Percentiles rank a stretch among this genome's conserved stretches.
Evolutionary conservation across 495 filamentous ascomycete genomes (phyloP).

Genomic region (Aspergillus nanangensis): DNA sequence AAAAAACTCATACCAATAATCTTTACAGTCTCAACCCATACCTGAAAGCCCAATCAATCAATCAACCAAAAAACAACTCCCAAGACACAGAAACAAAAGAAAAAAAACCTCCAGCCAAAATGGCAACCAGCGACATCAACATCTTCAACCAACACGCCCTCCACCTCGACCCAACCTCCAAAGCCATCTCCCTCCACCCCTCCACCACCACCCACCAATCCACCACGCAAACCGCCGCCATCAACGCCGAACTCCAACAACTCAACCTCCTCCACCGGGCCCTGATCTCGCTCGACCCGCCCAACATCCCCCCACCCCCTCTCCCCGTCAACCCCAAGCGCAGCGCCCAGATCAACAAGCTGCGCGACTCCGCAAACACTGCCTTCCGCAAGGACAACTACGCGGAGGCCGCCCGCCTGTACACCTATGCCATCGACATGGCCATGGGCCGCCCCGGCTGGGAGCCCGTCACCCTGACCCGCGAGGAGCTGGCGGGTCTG

Average conservation of each 20-base stretch:
- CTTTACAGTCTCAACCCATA: too few relatives aligned
- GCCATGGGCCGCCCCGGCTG: constrained; percentile 73
- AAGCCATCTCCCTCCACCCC: constrained; percentile 64
- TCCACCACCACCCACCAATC: constrained; percentile 21
- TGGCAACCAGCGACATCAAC: constrained; percentile 45
- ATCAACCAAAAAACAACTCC: constrained; percentile 6
- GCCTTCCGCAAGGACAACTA: constrained; percentile 73
- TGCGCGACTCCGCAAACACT: constrained; percentile 81
- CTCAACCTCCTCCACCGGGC: constrained; percentile 72
- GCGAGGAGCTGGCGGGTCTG: constrained; percentile 76
- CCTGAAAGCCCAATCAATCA: background rate
- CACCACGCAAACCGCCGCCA: constrained; percentile 31
- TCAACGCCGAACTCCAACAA: constrained; percentile 60
- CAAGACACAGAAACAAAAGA: constrained; percentile 1
- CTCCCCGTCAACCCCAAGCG: constrained; percentile 83
- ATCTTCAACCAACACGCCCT: constrained; percentile 82
- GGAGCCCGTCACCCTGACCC: constrained; percentile 77
- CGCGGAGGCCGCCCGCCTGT: constrained; percentile 72
- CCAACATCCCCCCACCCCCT: constrained; percentile 66
- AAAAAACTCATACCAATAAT: too few relatives aligned
- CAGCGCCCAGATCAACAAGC: constrained; percentile 77
- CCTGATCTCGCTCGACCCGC: constrained; percentile 53
- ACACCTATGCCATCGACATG: constrained; percentile 83
- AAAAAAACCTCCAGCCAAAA: constrained; percentile 10
- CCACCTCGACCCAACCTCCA: constrained; percentile 68